Evolutionary conservation across 768 basidiomycete genomes (phyloP).

Genomic region (Lentinula guzmanii): DNA sequence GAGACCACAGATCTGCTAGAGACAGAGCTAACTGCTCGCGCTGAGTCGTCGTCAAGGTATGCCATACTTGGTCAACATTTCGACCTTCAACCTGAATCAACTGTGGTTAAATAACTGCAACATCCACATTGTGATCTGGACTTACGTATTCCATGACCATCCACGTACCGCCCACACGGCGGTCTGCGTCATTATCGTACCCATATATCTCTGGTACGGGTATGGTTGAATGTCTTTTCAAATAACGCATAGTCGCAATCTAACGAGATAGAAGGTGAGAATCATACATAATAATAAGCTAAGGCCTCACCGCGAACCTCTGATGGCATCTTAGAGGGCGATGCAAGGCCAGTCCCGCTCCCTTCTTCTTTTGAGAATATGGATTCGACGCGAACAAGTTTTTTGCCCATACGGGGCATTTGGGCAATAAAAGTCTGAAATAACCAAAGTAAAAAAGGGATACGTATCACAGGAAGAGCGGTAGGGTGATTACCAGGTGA

Average conservation of each 20-base stretch:
- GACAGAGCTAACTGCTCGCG: constrained; percentile 1
- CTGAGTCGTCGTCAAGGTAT: neutral
- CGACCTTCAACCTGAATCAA: neutral
- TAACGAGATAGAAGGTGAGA: neutral
- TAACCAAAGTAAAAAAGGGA: neutral
- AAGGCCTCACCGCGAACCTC: constrained; percentile 1
- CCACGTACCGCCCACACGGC: constrained; percentile 9
- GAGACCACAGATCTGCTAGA: constrained; percentile 8
- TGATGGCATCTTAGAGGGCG: constrained; percentile 2
- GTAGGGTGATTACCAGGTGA: neutral
- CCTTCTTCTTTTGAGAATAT: neutral
- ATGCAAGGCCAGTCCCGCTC: neutral
- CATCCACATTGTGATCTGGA: neutral
- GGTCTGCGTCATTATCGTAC: constrained; percentile 7
- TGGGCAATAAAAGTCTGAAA: constrained; percentile 1
- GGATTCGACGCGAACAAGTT: constrained; percentile 1
- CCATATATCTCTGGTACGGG: constrained; percentile 8
- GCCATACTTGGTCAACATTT: neutral
- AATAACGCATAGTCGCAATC: constrained; percentile 9
- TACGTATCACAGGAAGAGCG: neutral
- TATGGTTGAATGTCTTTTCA: constrained; percentile 6
- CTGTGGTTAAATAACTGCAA: neutral
- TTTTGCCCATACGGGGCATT: constrained; percentile 1
- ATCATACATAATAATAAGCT: neutral
- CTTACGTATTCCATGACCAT: constrained; percentile 12